Percentiles rank a stretch among this genome's conserved stretches.
phyloP scores from a whole-genome alignment of 2,329 filamentous ascomycete species.

The Balansia obtecta region DNA sequence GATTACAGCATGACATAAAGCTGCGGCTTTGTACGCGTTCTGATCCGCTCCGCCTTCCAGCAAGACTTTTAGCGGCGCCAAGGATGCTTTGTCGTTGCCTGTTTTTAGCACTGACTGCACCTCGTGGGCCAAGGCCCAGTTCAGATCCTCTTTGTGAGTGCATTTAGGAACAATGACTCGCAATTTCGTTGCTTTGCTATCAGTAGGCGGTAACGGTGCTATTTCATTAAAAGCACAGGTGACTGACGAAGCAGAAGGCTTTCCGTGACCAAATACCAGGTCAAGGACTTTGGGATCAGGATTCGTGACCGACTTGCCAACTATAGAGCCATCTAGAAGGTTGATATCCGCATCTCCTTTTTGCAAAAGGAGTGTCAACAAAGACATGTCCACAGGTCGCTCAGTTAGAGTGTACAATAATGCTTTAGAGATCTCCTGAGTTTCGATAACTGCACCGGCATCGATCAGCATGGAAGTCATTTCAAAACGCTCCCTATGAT shows the following conservation, averaged over 20 bases:
- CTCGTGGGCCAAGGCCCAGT: conserved; percentile 36
- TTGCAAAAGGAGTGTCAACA: conserved; percentile 36
- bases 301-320: conserved; percentile 28
- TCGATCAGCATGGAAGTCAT: conserved; percentile 35
- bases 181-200: conserved; percentile 37
- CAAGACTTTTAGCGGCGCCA: conserved; percentile 33
- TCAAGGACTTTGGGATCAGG: conserved; percentile 36
- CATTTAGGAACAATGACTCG: conserved; percentile 31
- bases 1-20: conserved; percentile 38
- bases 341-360: conserved; percentile 43
- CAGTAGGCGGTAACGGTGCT: conserved; percentile 28
- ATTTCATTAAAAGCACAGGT: conserved; percentile 30
- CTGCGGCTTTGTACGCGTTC: conserved; percentile 38
- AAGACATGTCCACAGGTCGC: conserved; percentile 35
- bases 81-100: conserved; percentile 23
- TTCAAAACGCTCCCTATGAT: conserved; percentile 29
- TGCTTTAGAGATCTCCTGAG: conserved; percentile 29
- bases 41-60: conserved; percentile 40
- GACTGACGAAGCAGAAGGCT: conserved; percentile 31
- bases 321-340: conserved; percentile 28
- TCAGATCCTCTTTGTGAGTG: conserved; percentile 29
- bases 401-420: conserved; percentile 29
- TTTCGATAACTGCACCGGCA: conserved; percentile 30
- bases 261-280: conserved; percentile 32
- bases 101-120: conserved; percentile 29